Conservation (phyloP, 139 green algal genomes). For the Ettlia oleoabundans region DNA sequence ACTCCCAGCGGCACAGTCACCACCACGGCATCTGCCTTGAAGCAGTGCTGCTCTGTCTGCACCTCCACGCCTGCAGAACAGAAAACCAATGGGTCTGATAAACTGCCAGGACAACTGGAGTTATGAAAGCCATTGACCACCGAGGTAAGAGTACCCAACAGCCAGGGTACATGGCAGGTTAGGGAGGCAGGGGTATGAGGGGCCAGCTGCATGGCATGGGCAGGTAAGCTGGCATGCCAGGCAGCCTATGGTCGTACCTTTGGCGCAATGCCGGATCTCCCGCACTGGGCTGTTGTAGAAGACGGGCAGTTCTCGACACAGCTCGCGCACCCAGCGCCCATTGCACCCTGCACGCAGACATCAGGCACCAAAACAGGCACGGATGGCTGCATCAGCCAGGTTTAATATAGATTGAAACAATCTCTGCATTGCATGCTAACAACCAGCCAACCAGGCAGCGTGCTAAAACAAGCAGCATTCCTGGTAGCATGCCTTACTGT, state of each 20-base stretch:
- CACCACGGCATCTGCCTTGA: conserved; percentile 76
- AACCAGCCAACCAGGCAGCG: no score
- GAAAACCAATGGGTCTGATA: not conserved
- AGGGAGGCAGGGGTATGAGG: no score
- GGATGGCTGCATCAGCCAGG: not conserved
- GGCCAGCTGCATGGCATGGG: not conserved
- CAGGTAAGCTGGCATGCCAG: not conserved
- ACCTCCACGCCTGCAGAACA: conserved; percentile 57
- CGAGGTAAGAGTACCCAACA: no score
- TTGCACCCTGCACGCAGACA: conserved; percentile 88
- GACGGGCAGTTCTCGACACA: conserved; percentile 80
- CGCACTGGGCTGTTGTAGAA: conserved; percentile 76
- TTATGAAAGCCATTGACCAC: no score
- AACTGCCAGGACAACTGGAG: not conserved
- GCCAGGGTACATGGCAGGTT: no score
- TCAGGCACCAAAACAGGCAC: not conserved
- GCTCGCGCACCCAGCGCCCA: conserved; percentile 73
- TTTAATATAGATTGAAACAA: no score
- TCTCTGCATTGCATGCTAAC: no score
- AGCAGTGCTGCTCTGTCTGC: conserved; percentile 50
- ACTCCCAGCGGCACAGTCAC: conserved; percentile 92
- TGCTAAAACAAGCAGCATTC: no score
- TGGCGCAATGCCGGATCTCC: conserved; percentile 58
- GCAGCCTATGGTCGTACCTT: no score
- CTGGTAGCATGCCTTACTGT: no score